Percentiles rank a stretch among this genome's conserved stretches.
Conservation (phyloP, 345 rosid species). For the Syzygium grande region DNA sequence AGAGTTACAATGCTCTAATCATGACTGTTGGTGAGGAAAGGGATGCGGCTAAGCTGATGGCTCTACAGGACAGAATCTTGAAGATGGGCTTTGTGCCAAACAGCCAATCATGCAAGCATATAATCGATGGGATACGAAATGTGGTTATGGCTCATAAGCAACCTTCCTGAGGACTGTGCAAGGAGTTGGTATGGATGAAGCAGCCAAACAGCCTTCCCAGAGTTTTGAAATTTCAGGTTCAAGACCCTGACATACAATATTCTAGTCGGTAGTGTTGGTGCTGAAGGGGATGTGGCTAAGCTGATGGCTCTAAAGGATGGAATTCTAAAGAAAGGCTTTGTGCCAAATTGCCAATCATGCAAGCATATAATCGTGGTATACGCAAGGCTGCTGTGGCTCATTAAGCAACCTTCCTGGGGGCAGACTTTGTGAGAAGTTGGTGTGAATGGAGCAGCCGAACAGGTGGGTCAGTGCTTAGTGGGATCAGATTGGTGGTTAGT, state of each 20-base stretch:
- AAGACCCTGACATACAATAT: slow-evolving; percentile 48
- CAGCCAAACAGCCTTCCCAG: not conserved
- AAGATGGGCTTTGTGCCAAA: slow-evolving; percentile 67
- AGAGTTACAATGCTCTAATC: slow-evolving; percentile 50
- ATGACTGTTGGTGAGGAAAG: slow-evolving; percentile 32
- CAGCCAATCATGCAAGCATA: slow-evolving; percentile 42
- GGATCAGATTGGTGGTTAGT: not conserved
- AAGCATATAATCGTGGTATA: slow-evolving; percentile 44
- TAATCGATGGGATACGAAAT: slow-evolving; percentile 36
- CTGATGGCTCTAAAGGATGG: slow-evolving; percentile 53
- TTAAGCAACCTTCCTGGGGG: not conserved
- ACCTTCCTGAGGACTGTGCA: not conserved
- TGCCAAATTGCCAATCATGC: slow-evolving; percentile 48
- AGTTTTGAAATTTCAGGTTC: slow-evolving; percentile 32
- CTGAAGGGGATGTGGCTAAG: slow-evolving; percentile 31
- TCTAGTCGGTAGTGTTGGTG: slow-evolving; percentile 25
- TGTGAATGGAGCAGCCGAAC: not conserved
- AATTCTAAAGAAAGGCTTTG: slow-evolving; percentile 57
- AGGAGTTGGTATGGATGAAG: not conserved
- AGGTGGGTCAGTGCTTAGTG: not conserved
- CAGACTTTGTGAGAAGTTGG: not conserved
- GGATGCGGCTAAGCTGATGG: slow-evolving; percentile 33
- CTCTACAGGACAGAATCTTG: slow-evolving; percentile 57
- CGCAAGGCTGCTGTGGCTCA: slow-evolving; percentile 6
- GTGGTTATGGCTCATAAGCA: not conserved